A percentile compares a stretch with the other conserved stretches of the same genome.
Evolutionary conservation across 768 basidiomycete genomes (phyloP).

Genomic region (Naganishia friedmannii): DNA sequence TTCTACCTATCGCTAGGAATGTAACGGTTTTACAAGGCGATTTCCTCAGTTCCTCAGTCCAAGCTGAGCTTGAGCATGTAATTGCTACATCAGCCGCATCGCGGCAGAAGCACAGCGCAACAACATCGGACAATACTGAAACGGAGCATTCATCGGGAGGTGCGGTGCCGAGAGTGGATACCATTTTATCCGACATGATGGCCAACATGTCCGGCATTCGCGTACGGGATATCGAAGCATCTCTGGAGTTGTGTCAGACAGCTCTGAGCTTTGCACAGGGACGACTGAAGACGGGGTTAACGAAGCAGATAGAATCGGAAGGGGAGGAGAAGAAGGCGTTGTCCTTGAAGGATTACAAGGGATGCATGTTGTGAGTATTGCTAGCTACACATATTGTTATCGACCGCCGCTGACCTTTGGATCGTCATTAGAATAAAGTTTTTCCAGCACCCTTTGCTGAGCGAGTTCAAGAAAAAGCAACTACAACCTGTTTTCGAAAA

Average conservation of each 20-base stretch:
- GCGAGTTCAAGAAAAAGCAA: conserved; percentile 62
- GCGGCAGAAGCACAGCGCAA: conserved; percentile 15
- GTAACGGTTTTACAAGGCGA: conserved; percentile 72
- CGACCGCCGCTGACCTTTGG: background rate
- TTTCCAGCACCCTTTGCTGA: conserved; percentile 70
- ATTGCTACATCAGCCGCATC: conserved; percentile 23
- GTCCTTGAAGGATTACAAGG: conserved; percentile 9
- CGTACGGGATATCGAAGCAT: conserved; percentile 64
- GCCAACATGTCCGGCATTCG: conserved; percentile 73
- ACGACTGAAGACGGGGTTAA: conserved; percentile 2
- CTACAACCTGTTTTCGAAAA: conserved; percentile 65
- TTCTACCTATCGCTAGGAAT: conserved; percentile 62
- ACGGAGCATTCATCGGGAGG: background rate
- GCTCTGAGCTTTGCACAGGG: conserved; percentile 65
- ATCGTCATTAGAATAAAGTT: conserved; percentile 67
- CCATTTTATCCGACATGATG: conserved; percentile 88
- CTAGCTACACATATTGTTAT: background rate
- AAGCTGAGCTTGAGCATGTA: conserved; percentile 55
- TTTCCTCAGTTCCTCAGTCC: conserved; percentile 65
- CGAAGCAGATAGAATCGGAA: background rate
- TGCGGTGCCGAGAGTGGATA: conserved; percentile 59
- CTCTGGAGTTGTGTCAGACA: conserved; percentile 69
- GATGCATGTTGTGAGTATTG: conserved; percentile 22
- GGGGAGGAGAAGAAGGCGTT: conserved; percentile 6
- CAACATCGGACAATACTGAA: background rate